These are phyloP conservation scores for Golubevia pallescens DNA, from an alignment of 1,284 basidiomycete genomes.

Conservation along the genomic window DNA sequence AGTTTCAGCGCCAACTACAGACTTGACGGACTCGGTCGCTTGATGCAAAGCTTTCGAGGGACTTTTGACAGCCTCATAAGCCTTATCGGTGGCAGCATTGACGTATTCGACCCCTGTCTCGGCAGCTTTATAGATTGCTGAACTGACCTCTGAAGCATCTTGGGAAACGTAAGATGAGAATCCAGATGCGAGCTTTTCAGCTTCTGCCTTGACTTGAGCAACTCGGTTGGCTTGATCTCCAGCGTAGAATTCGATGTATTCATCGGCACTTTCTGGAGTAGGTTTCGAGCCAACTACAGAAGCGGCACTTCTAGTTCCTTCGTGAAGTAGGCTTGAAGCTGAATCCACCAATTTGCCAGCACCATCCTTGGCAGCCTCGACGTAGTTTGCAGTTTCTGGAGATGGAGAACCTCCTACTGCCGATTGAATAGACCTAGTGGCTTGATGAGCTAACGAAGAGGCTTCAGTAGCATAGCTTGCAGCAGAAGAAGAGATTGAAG, in stretches of 20 bases:
- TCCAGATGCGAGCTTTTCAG: background rate
- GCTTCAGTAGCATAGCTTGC: background rate
- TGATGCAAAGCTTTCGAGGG: background rate
- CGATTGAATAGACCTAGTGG: background rate
- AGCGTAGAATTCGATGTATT: conserved; percentile 15
- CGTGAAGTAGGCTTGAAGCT: conserved; percentile 4
- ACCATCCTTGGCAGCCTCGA: conserved; percentile 6
- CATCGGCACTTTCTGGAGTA: conserved; percentile 16
- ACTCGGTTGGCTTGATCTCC: background rate
- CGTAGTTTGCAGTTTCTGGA: conserved; percentile 19
- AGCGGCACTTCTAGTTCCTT: conserved; percentile 9
- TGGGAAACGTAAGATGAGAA: background rate
- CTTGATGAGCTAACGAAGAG: background rate
- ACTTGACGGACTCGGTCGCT: background rate
- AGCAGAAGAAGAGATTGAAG: conserved; percentile 8
- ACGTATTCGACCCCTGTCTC: background rate
- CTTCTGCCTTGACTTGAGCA: background rate
- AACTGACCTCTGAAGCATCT: background rate
- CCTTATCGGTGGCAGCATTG: background rate
- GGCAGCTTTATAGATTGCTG: background rate
- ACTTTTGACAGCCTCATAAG: background rate
- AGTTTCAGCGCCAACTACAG: background rate
- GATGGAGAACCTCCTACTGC: conserved; percentile 16
- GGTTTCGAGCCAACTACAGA: conserved; percentile 15
- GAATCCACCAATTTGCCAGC: conserved; percentile 3